Evolutionary conservation across 192 early-diverging fungal genomes (phyloP).

Genomic region (Mortierella alpina): DNA sequence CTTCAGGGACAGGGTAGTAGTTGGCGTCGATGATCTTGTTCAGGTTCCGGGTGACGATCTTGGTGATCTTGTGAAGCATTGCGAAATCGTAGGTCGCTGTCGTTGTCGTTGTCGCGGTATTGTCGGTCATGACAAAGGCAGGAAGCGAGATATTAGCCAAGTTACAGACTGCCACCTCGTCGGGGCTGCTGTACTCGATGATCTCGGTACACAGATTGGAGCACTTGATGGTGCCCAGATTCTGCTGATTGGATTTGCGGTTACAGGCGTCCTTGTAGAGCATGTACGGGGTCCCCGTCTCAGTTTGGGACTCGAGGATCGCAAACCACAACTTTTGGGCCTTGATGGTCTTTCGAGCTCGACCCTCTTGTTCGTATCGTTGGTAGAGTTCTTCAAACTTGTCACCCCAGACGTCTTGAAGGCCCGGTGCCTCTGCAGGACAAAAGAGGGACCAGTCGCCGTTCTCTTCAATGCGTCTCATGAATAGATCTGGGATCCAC

Average conservation of each 20-base stretch:
- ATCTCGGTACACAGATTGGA: constrained; percentile 99
- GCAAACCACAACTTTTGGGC: constrained; percentile 99
- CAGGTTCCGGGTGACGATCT: constrained; percentile 91
- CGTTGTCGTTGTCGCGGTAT: no score
- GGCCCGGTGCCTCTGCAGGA: constrained; percentile 91
- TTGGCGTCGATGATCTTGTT: constrained; percentile 98
- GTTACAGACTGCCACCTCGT: constrained; percentile 98
- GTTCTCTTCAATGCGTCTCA: constrained; percentile 95
- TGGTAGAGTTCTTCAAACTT: constrained; percentile 89
- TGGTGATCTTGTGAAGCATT: constrained; percentile 85
- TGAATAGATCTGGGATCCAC: constrained; percentile 98
- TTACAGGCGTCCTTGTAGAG: constrained; percentile 99
- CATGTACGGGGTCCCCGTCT: constrained; percentile 98
- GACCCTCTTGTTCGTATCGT: constrained; percentile 86
- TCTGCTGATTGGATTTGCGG: constrained; percentile 98
- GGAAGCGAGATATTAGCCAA: constrained; percentile 95
- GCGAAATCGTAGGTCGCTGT: constrained; percentile 78
- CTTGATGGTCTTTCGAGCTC: constrained; percentile 90
- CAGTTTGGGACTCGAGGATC: constrained; percentile 94
- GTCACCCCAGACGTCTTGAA: constrained; percentile 94
- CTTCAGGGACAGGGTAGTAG: constrained; percentile 94
- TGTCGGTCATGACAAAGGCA: constrained; percentile 75
- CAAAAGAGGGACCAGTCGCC: constrained; percentile 96
- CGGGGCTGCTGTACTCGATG: constrained; percentile 94
- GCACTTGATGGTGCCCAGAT: constrained; percentile 99